phyloP scores from a whole-genome alignment of 176 grass and related monocot genomes.

The Juncus effusus region DNA sequence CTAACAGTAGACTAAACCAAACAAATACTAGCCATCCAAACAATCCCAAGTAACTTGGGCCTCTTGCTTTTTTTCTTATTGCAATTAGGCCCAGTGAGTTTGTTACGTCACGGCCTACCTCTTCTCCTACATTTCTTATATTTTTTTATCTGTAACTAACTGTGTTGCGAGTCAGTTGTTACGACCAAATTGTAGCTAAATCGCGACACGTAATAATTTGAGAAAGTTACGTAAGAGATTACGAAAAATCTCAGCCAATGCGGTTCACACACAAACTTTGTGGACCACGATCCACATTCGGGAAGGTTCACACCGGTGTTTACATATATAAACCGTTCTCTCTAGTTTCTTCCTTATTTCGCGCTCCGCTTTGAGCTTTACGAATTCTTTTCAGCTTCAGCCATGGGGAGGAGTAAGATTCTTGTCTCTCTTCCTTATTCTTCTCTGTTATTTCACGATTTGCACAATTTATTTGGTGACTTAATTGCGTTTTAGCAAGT shows the following conservation, averaged over 20 bases:
- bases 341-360: not conserved
- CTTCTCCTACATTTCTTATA: not conserved
- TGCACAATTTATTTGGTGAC: no score
- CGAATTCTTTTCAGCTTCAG: not conserved
- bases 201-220: not conserved
- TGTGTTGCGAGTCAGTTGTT: not conserved
- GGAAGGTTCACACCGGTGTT: not conserved
- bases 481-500: no score
- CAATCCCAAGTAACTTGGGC: no score
- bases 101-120: conserved; percentile 16
- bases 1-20: no score
- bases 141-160: not conserved
- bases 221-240: not conserved
- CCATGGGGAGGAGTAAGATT: conserved; percentile 29
- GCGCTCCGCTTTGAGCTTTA: not conserved
- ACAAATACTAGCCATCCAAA: no score
- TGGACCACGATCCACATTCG: conserved; percentile 9
- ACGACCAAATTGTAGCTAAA: not conserved
- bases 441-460: no score
- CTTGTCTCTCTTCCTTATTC: not conserved
- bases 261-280: not conserved
- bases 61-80: no score
- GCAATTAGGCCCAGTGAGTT: not conserved
- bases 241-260: not conserved
- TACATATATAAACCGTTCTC: not conserved